phyloP scores from a whole-genome alignment of 768 basidiomycete genomes.

The Leccinum broughii region DNA sequence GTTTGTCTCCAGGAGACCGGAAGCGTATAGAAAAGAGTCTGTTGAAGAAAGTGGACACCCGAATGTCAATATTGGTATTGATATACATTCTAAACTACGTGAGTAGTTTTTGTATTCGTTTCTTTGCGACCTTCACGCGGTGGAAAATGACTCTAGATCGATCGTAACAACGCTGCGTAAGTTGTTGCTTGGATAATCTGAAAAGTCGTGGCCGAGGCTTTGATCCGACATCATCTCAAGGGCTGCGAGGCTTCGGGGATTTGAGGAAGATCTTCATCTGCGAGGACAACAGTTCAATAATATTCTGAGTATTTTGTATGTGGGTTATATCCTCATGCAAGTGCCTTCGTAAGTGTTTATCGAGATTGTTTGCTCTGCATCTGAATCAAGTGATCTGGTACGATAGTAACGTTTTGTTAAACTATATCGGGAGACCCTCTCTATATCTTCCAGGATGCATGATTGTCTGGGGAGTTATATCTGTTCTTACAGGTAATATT shows the following conservation, averaged over 20 bases:
- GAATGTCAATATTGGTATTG: conserved; percentile 37
- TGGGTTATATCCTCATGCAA: conserved; percentile 79
- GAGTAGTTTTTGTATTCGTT: conserved; percentile 11
- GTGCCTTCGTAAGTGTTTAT: conserved; percentile 59
- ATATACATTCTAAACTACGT: conserved; percentile 40
- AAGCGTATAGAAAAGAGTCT: conserved; percentile 43
- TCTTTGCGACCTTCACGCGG: background rate
- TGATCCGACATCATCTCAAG: conserved; percentile 36
- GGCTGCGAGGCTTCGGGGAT: conserved; percentile 70
- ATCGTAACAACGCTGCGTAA: conserved; percentile 71
- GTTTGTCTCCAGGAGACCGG: conserved; percentile 24
- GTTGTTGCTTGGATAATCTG: conserved; percentile 15
- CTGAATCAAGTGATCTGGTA: background rate
- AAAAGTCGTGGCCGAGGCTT: background rate
- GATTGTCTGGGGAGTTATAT: conserved; percentile 69
- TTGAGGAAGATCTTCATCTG: conserved; percentile 66
- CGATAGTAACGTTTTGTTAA: conserved; percentile 67
- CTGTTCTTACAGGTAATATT: conserved; percentile 49
- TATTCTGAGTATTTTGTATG: conserved; percentile 64
- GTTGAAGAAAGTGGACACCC: conserved; percentile 35
- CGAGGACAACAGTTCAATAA: conserved; percentile 65
- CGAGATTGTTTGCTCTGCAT: background rate
- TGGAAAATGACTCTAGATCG: conserved; percentile 43
- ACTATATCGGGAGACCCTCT: conserved; percentile 67
- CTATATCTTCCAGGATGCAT: conserved; percentile 67